These are phyloP conservation scores for Rhizophagus sp. DNA, from an alignment of 192 early-diverging fungal genomes.

Conservation along the genomic window DNA sequence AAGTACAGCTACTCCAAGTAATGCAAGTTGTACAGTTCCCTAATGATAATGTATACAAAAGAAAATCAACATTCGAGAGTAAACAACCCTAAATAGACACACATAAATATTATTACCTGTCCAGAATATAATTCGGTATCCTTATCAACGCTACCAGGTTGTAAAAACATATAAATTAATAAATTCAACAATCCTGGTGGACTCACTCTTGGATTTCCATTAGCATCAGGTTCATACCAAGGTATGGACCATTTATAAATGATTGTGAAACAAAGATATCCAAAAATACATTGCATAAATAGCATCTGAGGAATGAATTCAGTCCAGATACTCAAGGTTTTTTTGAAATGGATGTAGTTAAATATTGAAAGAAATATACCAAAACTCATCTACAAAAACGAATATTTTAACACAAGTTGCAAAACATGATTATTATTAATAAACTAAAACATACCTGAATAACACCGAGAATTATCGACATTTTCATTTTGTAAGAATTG, in stretches of 20 bases:
- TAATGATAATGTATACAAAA: not conserved
- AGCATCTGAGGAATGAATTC: conserved; percentile 95
- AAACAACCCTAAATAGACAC: too few species aligned
- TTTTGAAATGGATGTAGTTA: conserved; percentile 90
- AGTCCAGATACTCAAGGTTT: conserved; percentile 73
- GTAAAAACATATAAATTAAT: conserved; percentile 99
- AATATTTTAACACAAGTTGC: not conserved
- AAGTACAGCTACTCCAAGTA: conserved; percentile 81
- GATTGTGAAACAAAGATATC: conserved; percentile 90
- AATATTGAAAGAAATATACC: conserved; percentile 87
- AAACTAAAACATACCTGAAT: conserved; percentile 63
- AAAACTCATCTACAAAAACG: conserved; percentile 76
- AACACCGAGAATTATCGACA: conserved; percentile 94
- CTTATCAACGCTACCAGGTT: conserved; percentile 76
- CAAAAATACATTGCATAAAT: conserved; percentile 93
- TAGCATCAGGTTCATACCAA: conserved; percentile 77
- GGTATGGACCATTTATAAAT: conserved; percentile 95
- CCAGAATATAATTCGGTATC: conserved; percentile 79
- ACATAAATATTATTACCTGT: conserved; percentile 57
- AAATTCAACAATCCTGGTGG: conserved; percentile 96
- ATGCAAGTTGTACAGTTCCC: conserved; percentile 72
- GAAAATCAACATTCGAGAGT: too few species aligned
- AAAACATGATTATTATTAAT: not conserved
- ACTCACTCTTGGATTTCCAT: conserved; percentile 64
- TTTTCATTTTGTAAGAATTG: conserved; percentile 99